Base-by-base conservation (phyloP, 2,329 filamentous ascomycete species). In the Colletotrichum eremochloae region DNA sequence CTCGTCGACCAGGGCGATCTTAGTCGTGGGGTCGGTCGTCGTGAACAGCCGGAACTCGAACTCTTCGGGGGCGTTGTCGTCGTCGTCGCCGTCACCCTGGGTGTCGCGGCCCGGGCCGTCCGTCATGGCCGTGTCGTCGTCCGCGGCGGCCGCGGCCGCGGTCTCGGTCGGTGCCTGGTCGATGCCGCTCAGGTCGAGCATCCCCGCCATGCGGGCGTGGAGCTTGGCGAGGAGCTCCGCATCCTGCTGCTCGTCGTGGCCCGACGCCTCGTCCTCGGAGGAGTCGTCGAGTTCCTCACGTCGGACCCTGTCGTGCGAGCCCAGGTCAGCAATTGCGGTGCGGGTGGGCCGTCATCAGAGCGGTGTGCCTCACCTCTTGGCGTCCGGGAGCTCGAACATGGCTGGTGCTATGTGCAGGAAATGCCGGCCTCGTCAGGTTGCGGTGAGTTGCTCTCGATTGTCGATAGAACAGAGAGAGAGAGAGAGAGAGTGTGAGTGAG, bases 1-100 rank as follows among this genome's bases (percentile, higher is more conserved):
- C 36, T 86, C 82, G 48, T 84, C 80, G 29, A 83, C 80, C 24
- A 91, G 81, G 2, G 90, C 79, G 24, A 92, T 84, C 70, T 86
- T 90, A 63, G 84, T 82, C 1, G 82, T 79, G 2, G 83, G 80
- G 6, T 79, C 80, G 24, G 85, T 80, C 56, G 83, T 82, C 73
- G 85, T 84, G 77, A 92, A 92, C 38, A 92, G 84, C 11, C 87
- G 84, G 77, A 91, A 91, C 66, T 86, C 84, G 74, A 90, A 91
- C 64, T 85, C 84, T 60, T 85, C 82, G 24, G 80, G 73, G 24
- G 68, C 75, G 9, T 77, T 73, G 12, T 74, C 75, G 3, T 81
- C 76, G 8, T 71, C 24, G 24, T 81, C 76, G 8, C 71, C 24
- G 24, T 24, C 24, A 24, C 24, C 73, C n/a, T 67, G 70, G 8